These are phyloP conservation scores for Fusarium sp. DNA, from an alignment of 2,329 filamentous ascomycete species.

Conservation along the genomic window DNA sequence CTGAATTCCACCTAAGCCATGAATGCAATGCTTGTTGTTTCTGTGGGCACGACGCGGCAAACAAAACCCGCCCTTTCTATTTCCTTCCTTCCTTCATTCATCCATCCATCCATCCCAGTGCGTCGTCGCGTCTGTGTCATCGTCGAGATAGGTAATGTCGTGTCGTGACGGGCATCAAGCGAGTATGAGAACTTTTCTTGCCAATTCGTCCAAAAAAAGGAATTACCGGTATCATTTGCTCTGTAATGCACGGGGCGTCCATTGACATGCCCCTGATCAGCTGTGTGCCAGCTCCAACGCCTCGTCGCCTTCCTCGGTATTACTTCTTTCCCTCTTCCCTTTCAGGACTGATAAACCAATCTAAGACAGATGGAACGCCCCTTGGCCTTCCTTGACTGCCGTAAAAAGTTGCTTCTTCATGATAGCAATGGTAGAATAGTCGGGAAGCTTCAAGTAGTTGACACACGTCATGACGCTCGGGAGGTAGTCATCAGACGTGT, in stretches of 20 bases:
- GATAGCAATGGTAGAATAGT: slow-evolving; percentile 81
- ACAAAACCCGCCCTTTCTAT: slow-evolving; percentile 38
- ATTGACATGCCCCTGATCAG: neutral
- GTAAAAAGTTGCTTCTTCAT: slow-evolving; percentile 80
- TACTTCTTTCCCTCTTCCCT: neutral
- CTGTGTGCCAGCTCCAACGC: neutral
- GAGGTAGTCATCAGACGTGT: slow-evolving; percentile 95
- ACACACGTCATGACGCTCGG: slow-evolving; percentile 99
- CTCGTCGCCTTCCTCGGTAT: neutral
- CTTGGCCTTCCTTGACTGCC: slow-evolving; percentile 94
- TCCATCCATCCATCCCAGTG: slow-evolving; percentile 22
- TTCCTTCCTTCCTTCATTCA: slow-evolving; percentile 34
- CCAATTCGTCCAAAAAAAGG: slow-evolving; percentile 26
- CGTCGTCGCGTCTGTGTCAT: slow-evolving; percentile 7
- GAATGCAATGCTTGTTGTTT: slow-evolving; percentile 35
- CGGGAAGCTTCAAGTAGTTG: slow-evolving; percentile 97
- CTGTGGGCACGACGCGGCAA: slow-evolving; percentile 20
- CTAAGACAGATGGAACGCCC: slow-evolving; percentile 94
- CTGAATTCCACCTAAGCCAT: slow-evolving; percentile 38
- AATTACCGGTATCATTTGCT: slow-evolving; percentile 18
- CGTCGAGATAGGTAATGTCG: slow-evolving; percentile 27
- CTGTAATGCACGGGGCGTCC: neutral
- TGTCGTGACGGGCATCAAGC: slow-evolving; percentile 40
- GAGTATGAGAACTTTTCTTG: slow-evolving; percentile 33
- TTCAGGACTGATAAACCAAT: slow-evolving; percentile 10